A percentile compares a stretch with the other conserved stretches of the same genome.
These are phyloP conservation scores for Lachancea waltii DNA, from an alignment of 805 yeast genomes.

Conservation along the genomic window DNA sequence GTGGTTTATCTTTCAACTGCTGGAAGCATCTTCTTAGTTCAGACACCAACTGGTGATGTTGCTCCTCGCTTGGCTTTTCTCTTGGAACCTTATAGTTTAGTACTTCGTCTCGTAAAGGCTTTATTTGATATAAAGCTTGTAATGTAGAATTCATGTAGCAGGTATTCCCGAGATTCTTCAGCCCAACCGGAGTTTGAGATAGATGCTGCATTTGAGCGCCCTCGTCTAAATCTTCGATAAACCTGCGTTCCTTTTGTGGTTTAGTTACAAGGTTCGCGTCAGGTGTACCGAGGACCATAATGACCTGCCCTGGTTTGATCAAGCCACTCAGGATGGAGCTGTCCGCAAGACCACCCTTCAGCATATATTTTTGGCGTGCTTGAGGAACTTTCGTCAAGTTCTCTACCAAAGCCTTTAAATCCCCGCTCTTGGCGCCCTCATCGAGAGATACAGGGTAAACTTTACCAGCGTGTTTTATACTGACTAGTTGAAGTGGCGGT, in stretches of 20 bases:
- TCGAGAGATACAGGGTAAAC: conserved; percentile 42
- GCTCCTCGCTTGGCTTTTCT: conserved; percentile 22
- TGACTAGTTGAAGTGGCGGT: conserved; percentile 16
- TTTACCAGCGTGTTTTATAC: conserved; percentile 65
- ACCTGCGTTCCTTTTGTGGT: conserved; percentile 49
- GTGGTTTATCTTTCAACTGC: conserved; percentile 35
- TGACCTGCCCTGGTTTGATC: conserved; percentile 57
- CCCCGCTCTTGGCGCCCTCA: conserved; percentile 38
- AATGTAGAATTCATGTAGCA: conserved; percentile 88
- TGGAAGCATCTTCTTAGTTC: conserved; percentile 44
- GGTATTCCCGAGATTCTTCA: conserved; percentile 92
- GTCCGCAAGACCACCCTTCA: conserved; percentile 80
- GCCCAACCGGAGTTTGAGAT: conserved; percentile 72
- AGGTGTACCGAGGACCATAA: conserved; percentile 92
- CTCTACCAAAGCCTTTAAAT: conserved; percentile 60
- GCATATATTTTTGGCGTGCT: conserved; percentile 81
- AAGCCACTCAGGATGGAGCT: conserved; percentile 39
- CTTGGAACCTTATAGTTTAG: conserved; percentile 37
- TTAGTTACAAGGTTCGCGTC: conserved; percentile 50
- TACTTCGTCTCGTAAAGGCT: conserved; percentile 61
- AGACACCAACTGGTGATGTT: conserved; percentile 37
- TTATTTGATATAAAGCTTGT: conserved; percentile 78
- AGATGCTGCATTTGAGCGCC: conserved; percentile 30
- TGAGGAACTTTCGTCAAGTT: conserved; percentile 77
- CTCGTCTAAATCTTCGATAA: conserved; percentile 61